Evolutionary conservation across 208 protist species (phyloP), one percentile per base, ranked within the genome.

Genomic region (Zelonia costaricensis): DNA sequence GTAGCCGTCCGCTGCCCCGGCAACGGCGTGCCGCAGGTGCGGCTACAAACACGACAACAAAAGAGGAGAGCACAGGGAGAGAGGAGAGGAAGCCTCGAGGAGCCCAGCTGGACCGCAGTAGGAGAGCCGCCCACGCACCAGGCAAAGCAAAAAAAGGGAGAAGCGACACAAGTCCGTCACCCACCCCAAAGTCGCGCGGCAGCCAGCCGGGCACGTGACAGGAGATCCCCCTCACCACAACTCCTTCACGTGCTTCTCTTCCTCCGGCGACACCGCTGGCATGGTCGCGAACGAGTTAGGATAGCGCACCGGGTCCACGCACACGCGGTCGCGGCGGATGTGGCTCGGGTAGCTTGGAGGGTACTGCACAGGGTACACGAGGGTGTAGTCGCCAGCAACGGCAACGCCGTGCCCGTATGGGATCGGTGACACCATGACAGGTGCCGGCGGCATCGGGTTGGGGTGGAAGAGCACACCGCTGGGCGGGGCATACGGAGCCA

Each of bases 161-260:
- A n/a, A n/a, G n/a, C n/a, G n/a, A n/a, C n/a, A n/a, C n/a, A n/a
- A n/a, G n/a, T n/a, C n/a, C n/a, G n/a, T n/a, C n/a, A n/a, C n/a
- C n/a, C n/a, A n/a, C n/a, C n/a, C n/a, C n/a, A n/a, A n/a, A n/a
- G n/a, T n/a, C n/a, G n/a, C n/a, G n/a, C n/a, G n/a, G n/a, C n/a
- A n/a, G n/a, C n/a, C n/a, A n/a, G n/a, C n/a, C n/a, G n/a, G n/a
- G n/a, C n/a, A n/a, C n/a, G n/a, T n/a, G n/a, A n/a, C n/a, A n/a
- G n/a, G 33, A 12, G 6, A 15, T 31, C 22, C 15, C 10, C 20
- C 10, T 57, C 33, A 71, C 64, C 64, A 71, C 35, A 71, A 22
- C 49, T 63, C 56, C 33, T 64, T 64, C 33, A 72, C 48, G 44
- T 60, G 25, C 48, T 47, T 39, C 8, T 72, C 65, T 13, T 72